A percentile compares a stretch with the other conserved stretches of the same genome.
Conservation (phyloP, 2,329 filamentous ascomycete genomes). For the Xylaria sp. region DNA sequence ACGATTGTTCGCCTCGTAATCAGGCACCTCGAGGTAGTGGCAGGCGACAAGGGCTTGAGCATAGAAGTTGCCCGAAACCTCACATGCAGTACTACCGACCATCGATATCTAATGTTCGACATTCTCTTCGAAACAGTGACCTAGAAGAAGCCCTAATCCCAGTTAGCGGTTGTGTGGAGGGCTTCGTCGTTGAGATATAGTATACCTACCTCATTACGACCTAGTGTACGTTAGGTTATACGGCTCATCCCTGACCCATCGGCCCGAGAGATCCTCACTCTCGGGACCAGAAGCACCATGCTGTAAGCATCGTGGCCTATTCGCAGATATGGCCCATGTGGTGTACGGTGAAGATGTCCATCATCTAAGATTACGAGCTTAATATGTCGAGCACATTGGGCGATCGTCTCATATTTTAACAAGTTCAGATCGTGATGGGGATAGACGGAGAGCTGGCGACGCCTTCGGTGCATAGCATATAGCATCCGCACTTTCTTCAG, state of each 20-base stretch:
- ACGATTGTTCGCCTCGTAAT: slow-evolving; percentile 10
- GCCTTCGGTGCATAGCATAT: slow-evolving; percentile 11
- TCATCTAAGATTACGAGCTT: neutral
- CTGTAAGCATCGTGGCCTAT: neutral
- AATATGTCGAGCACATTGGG: slow-evolving; percentile 6
- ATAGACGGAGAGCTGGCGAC: slow-evolving; percentile 25
- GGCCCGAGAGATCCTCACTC: slow-evolving; percentile 14
- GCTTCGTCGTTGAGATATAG: slow-evolving; percentile 2
- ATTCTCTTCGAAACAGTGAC: neutral
- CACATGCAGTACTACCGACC: neutral
- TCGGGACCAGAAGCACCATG: slow-evolving; percentile 6
- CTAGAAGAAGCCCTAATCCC: neutral
- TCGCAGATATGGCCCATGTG: slow-evolving; percentile 2
- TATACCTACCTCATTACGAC: slow-evolving; percentile 1
- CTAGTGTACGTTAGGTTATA: neutral
- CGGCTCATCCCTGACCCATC: neutral
- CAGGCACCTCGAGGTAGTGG: slow-evolving; percentile 17
- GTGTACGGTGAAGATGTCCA: slow-evolving; percentile 16
- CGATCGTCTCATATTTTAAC: slow-evolving; percentile 7
- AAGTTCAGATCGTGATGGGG: slow-evolving; percentile 29
- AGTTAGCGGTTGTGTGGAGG: neutral
- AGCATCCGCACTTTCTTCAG: slow-evolving; percentile 16
- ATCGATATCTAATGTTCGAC: neutral
- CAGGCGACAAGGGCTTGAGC: slow-evolving; percentile 8
- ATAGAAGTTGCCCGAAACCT: neutral